These are phyloP conservation scores for Hypoxylon subgilvum DNA, from an alignment of 495 filamentous ascomycete species.

Conservation along the genomic window DNA sequence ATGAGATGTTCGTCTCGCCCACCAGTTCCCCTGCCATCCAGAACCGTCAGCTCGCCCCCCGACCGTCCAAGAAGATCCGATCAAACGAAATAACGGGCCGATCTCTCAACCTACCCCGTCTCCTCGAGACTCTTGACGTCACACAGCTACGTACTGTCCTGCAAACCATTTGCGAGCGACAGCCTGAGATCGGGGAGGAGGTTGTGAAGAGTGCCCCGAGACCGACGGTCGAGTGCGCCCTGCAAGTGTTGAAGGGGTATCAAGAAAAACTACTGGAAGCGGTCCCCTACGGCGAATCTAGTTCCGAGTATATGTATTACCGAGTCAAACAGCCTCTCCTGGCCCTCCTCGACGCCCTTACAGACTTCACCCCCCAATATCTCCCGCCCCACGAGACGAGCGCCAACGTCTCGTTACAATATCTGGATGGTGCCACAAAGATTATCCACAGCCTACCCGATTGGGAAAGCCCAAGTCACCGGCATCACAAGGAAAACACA, in stretches of 20 bases:
- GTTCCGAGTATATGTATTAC: slow-evolving; percentile 93
- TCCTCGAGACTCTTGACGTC: slow-evolving; percentile 88
- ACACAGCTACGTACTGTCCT: slow-evolving; percentile 82
- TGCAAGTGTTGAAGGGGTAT: slow-evolving; percentile 81
- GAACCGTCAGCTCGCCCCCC: slow-evolving; percentile 62
- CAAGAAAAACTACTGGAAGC: slow-evolving; percentile 76
- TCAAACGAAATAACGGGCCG: slow-evolving; percentile 74
- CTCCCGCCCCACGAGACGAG: slow-evolving; percentile 90
- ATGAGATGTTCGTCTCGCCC: slow-evolving; percentile 88
- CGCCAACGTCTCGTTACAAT: slow-evolving; percentile 76
- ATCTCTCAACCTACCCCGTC: slow-evolving; percentile 78
- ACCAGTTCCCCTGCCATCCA: slow-evolving; percentile 75
- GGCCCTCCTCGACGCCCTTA: slow-evolving; percentile 84
- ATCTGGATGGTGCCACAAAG: slow-evolving; percentile 85
- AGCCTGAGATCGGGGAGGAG: slow-evolving; percentile 80
- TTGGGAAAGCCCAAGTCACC: slow-evolving; percentile 84
- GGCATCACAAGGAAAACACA: slow-evolving; percentile 87
- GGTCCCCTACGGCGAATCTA: slow-evolving; percentile 82
- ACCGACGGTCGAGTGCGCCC: slow-evolving; percentile 78
- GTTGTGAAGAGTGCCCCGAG: slow-evolving; percentile 84
- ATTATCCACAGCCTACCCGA: slow-evolving; percentile 87
- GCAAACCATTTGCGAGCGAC: slow-evolving; percentile 84
- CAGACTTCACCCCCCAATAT: slow-evolving; percentile 93
- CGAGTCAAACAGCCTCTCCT: slow-evolving; percentile 81
- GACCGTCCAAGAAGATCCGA: slow-evolving; percentile 66